A percentile compares a stretch with the other conserved stretches of the same genome.
These are phyloP conservation scores for Dictyostelium capitatum DNA, from an alignment of 78 protist species.

Conservation along the genomic window DNA sequence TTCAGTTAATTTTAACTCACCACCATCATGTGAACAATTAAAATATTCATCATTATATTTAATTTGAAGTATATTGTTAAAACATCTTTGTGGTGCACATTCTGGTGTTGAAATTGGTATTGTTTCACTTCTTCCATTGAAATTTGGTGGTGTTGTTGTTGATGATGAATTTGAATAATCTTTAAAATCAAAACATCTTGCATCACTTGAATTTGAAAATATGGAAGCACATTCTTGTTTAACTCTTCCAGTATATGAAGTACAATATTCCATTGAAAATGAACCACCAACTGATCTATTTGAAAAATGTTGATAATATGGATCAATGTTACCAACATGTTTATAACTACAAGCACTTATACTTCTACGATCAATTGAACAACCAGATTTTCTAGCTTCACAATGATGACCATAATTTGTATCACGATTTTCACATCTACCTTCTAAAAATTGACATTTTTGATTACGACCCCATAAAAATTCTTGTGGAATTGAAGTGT, in stretches of 20 bases:
- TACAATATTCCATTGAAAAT: background rate
- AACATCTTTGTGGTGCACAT: slow-evolving; percentile 3
- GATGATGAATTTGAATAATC: background rate
- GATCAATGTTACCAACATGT: background rate
- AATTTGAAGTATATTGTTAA: background rate
- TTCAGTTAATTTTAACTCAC: background rate
- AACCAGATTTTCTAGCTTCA: background rate
- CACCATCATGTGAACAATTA: background rate
- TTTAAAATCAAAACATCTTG: slow-evolving; percentile 18
- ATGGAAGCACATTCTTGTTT: background rate
- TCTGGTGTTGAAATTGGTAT: background rate
- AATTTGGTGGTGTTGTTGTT: too few species aligned
- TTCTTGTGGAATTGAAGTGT: slow-evolving; percentile 19
- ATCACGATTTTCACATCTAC: slow-evolving; percentile 16
- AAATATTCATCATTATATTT: background rate
- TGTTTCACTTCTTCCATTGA: too few species aligned
- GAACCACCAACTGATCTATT: slow-evolving; percentile 2
- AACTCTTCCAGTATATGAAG: background rate
- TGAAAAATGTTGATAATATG: slow-evolving; percentile 19
- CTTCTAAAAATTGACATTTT: background rate
- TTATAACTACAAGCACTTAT: background rate
- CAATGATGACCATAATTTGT: slow-evolving; percentile 11
- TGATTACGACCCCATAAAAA: slow-evolving; percentile 15
- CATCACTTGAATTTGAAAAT: background rate
- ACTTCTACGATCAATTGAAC: slow-evolving; percentile 27